These are phyloP conservation scores for Nitzschia sp. DNA, from an alignment of 108 stramenopile species.

Conservation along the genomic window DNA sequence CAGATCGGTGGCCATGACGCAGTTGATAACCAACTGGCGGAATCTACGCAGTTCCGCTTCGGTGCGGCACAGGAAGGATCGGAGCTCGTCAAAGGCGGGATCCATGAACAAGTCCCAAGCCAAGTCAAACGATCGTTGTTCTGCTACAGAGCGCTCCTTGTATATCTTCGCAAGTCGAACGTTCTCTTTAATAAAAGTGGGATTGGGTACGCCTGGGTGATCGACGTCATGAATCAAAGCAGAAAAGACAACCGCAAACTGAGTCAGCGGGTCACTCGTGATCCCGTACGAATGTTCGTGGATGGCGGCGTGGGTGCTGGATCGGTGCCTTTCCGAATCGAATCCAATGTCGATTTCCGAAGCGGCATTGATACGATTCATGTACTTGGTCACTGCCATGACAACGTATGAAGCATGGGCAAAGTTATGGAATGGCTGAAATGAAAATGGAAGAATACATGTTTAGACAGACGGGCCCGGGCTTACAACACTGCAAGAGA, in stretches of 20 bases:
- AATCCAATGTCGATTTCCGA: background rate
- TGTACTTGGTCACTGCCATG: too few relatives aligned
- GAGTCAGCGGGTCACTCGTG: too few relatives aligned
- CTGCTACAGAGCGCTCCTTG: slow-evolving; percentile 32
- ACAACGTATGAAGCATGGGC: too few relatives aligned
- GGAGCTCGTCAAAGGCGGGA: slow-evolving; percentile 13
- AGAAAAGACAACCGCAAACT: too few relatives aligned
- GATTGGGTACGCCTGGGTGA: slow-evolving; percentile 20
- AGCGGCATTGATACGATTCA: slow-evolving; percentile 3
- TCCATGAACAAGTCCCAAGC: slow-evolving; percentile 37
- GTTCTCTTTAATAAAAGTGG: slow-evolving; percentile 30
- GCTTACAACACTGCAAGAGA: too few relatives aligned
- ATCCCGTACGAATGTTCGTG: slow-evolving; percentile 22
- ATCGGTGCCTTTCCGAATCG: background rate
- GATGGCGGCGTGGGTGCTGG: slow-evolving; percentile 2
- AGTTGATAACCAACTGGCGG: slow-evolving; percentile 40
- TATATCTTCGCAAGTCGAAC: slow-evolving; percentile 16
- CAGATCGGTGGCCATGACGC: slow-evolving; percentile 41
- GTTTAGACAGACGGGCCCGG: too few relatives aligned
- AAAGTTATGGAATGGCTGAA: too few relatives aligned
- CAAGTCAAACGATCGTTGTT: slow-evolving; percentile 28
- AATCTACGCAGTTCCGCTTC: slow-evolving; percentile 19
- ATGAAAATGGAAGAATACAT: too few relatives aligned
- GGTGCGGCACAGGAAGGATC: slow-evolving; percentile 13
- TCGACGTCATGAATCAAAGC: too few relatives aligned